Evolutionary conservation across 768 basidiomycete species (phyloP).

Genomic region (Amanita inopinata): DNA sequence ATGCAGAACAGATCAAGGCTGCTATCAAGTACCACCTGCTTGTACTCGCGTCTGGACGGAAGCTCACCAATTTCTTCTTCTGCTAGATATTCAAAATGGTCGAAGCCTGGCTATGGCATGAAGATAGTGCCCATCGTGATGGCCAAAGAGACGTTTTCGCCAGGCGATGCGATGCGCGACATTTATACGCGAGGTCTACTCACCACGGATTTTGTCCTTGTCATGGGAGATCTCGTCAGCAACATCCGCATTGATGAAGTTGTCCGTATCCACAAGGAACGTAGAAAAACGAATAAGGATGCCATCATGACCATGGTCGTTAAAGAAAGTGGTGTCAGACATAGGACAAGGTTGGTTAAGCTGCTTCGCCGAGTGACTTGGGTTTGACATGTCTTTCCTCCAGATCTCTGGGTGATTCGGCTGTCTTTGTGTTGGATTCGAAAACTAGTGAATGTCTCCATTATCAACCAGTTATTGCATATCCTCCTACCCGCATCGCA

Average conservation of each 20-base stretch:
- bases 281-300: slow-evolving; percentile 80
- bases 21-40: slow-evolving; percentile 62
- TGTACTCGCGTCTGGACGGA: slow-evolving; percentile 8
- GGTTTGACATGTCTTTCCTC: slow-evolving; percentile 8
- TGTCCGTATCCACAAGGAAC: slow-evolving; percentile 79
- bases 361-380: slow-evolving; percentile 3
- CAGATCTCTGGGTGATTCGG: slow-evolving; percentile 43
- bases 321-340: slow-evolving; percentile 62
- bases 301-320: slow-evolving; percentile 96
- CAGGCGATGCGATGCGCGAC: slow-evolving; percentile 89
- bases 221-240: slow-evolving; percentile 88
- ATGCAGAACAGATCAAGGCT: slow-evolving; percentile 75
- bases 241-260: slow-evolving; percentile 88
- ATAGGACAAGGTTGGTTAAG: slow-evolving; percentile 58
- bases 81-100: slow-evolving; percentile 75
- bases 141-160: slow-evolving; percentile 78
- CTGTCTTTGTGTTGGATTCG: slow-evolving; percentile 71
- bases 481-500: slow-evolving; percentile 52
- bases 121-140: slow-evolving; percentile 82
- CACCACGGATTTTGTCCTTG: slow-evolving; percentile 84
- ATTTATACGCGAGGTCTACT: slow-evolving; percentile 89
- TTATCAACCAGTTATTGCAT: slow-evolving; percentile 68
- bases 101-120: slow-evolving; percentile 65
- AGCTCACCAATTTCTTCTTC: slow-evolving; percentile 8
- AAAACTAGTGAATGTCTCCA: slow-evolving; percentile 75